phyloP scores from a whole-genome alignment of 441 rosid genomes.

The Erodium moschatum region DNA sequence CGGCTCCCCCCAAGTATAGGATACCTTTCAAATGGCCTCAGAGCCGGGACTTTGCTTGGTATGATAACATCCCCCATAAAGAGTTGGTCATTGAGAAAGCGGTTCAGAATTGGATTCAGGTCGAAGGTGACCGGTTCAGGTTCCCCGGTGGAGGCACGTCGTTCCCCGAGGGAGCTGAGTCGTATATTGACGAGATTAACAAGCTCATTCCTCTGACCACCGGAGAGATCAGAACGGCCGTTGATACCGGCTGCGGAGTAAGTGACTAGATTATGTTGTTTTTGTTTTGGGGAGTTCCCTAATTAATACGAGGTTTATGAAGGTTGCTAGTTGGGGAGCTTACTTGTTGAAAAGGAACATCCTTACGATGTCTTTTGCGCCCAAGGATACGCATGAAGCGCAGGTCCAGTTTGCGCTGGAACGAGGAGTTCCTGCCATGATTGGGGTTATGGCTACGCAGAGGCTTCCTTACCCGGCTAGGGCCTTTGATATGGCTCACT shows the following conservation, averaged over 20 bases:
- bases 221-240: conserved; percentile 83
- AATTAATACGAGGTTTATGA: not conserved
- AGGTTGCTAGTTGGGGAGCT: conserved; percentile 99
- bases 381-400: conserved; percentile 95
- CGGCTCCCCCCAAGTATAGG: conserved; percentile 29
- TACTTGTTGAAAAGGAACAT: conserved; percentile 77
- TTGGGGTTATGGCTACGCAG: conserved; percentile 91
- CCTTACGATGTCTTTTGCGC: conserved; percentile 86
- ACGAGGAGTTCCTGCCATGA: conserved; percentile 92
- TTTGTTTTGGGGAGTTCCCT: not conserved
- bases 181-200: conserved; percentile 79
- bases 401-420: conserved; percentile 96
- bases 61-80: conserved; percentile 72
- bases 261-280: conserved; percentile 18
- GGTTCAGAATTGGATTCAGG: conserved; percentile 76
- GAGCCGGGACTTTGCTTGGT: conserved; percentile 46
- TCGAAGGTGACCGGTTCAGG: conserved; percentile 76
- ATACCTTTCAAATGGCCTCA: conserved; percentile 58
- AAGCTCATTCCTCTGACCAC: conserved; percentile 50
- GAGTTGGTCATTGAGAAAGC: conserved; percentile 92
- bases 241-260: conserved; percentile 98
- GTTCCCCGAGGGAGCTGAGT: conserved; percentile 87
- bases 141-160: conserved; percentile 98
- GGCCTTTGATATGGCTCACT: conserved; percentile 97
- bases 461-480: conserved; percentile 91